phyloP scores from a whole-genome alignment of 1,139 yeast genomes.

The Sugiyamaella sp. region DNA sequence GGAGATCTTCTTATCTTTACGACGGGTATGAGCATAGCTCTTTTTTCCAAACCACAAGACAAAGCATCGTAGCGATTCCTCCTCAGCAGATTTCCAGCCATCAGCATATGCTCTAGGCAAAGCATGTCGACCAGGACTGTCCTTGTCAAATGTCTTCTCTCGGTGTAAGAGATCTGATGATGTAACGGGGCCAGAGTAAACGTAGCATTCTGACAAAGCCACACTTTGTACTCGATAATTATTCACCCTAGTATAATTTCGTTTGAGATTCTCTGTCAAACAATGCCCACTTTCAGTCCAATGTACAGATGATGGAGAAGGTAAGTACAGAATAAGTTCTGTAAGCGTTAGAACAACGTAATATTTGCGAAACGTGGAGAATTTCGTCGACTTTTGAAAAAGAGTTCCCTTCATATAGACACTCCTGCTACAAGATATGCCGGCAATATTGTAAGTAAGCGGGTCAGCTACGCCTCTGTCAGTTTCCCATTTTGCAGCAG shows the following conservation, averaged over 20 bases:
- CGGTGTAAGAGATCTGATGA: slow-evolving; percentile 57
- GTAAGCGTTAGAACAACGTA: slow-evolving; percentile 75
- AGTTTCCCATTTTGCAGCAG: slow-evolving; percentile 57
- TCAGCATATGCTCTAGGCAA: slow-evolving; percentile 75
- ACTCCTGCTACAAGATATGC: slow-evolving; percentile 61
- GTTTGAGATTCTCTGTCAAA: slow-evolving; percentile 1
- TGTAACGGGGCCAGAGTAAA: slow-evolving; percentile 71
- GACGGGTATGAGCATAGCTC: slow-evolving; percentile 32
- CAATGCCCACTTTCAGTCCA: slow-evolving; percentile 12
- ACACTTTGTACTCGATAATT: slow-evolving; percentile 41
- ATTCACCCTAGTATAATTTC: slow-evolving; percentile 24
- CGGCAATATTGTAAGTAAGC: slow-evolving; percentile 55
- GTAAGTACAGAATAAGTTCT: slow-evolving; percentile 51
- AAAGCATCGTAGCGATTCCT: slow-evolving; percentile 70
- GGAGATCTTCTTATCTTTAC: slow-evolving; percentile 24
- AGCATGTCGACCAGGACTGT: slow-evolving; percentile 57
- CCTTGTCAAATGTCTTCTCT: slow-evolving; percentile 50
- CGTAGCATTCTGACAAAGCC: slow-evolving; percentile 67
- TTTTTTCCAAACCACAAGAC: slow-evolving; percentile 82
- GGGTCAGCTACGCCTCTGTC: slow-evolving; percentile 59
- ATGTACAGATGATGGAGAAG: slow-evolving; percentile 16
- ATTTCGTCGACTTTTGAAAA: slow-evolving; percentile 69
- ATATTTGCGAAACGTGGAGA: slow-evolving; percentile 61
- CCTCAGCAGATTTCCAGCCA: slow-evolving; percentile 85
- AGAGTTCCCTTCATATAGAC: slow-evolving; percentile 63